Evolutionary conservation across 768 basidiomycete species (phyloP), one percentile per base, ranked within the genome.

Genomic region (Trametes cingulata): DNA sequence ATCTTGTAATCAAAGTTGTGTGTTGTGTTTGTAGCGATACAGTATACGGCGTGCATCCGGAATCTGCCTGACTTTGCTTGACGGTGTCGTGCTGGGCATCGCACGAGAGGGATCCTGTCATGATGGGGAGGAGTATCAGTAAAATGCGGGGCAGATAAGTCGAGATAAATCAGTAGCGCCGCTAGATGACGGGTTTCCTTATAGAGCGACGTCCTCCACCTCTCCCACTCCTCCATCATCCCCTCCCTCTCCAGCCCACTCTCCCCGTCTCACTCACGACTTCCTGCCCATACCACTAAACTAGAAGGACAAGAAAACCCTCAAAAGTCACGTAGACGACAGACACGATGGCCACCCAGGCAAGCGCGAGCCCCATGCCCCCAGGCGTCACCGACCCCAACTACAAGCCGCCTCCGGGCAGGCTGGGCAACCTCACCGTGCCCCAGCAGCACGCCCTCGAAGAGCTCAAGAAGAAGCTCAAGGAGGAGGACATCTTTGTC

Each of bases 381-480:
- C 75, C 74, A 36, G 85, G 85, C 57, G 75, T 86, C 60, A 85
- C 85, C 3, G 82, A 88, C 73, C 80, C 85, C 17, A 80, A 80
- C 71, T 88, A 85, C 73, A 82, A 77, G 66, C 87, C 88, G 13
- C 76, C 77, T 1, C 86, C 91, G 19, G 92, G 93, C 15, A 80
- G 86, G 29, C 75, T 92, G 39, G 93, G 93, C n/a, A 93, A 94
- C 72, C 81, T 95, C 67, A 82, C 82, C 1, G 70, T 78, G 0
- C 60, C 71, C 7, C 90, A 93, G 68, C 80, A 82, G 63, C 77
- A 85, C 61, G 80, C 85, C 2, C 85, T 94, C 58, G 82, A 87
- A 35, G 82, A 86, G 67, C 79, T 95, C 74, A 84, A 81, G 72
- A 76, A 79, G 64, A 80, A 90, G 68, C 75, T 93, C 60, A 70